Base-by-base conservation (phyloP, 192 early-diverging fungal genomes). In the Backusella circina region DNA sequence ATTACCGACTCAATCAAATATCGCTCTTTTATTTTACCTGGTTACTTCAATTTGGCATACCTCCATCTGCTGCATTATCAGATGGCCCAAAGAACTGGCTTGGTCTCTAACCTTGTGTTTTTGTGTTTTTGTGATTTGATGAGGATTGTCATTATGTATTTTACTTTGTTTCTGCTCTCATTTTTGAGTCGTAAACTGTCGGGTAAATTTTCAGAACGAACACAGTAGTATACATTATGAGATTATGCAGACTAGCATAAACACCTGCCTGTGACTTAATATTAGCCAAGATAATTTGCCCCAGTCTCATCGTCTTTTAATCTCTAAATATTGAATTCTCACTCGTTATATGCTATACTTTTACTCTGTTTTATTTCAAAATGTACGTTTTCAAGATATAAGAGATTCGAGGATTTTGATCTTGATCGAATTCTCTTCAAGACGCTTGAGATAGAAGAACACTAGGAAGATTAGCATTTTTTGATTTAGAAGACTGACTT, bases 81-180 rank as follows among this genome's bases (percentile, higher is more conserved):
- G 36, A 7, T 67, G 47, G 18, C 35, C 72, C 39, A 71, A 64
- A 10, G 0, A 66, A 5, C 23, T 28, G n/a, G 39, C 32, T 39
- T 50, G n/a, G n/a, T 37, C 64, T 75, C 54, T n/a, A n/a, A n/a
- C 13, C 35, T 37, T 21, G 37, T 10, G 23, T 21, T 36, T 61
- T 15, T 41, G 12, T 41, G 3, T 41, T n/a, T n/a, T n/a, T n/a
- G 33, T 39, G 2, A 47, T n/a, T 67, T 39, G 10, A 10, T 57
- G 54, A 2, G 54, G 8, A 54, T 3, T 28, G 31, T 21, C 61
- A 35, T 74, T 71, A 1, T 70, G 69, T 31, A 18, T 73, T 28
- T 54, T 82, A 65, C n/a, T 71, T 44, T 23, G 76, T 68, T 54
- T 82, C 57, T 21, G 38, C 36, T 65, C 76, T 51, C 21, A 78